phyloP scores from a whole-genome alignment of 2,329 filamentous ascomycete genomes.

The Penicillium freii region DNA sequence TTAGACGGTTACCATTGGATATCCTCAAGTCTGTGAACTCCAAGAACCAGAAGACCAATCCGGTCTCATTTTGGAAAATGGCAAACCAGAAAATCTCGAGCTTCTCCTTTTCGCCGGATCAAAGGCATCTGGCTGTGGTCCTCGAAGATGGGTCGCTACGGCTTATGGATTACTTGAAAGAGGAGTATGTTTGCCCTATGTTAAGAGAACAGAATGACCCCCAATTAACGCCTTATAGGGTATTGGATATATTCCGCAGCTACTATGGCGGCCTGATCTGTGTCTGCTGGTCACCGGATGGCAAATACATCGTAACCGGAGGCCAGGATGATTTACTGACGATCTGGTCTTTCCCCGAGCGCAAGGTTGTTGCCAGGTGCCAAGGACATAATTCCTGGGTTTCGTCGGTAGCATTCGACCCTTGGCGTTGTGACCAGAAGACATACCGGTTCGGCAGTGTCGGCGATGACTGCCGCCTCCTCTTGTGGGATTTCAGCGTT shows the following conservation, averaged over 20 bases:
- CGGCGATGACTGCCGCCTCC: conserved; percentile 84
- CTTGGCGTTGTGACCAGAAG: conserved; percentile 92
- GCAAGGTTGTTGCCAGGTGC: conserved; percentile 81
- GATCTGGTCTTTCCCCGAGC: conserved; percentile 88
- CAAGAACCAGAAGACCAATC: conserved; percentile 89
- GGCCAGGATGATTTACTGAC: conserved; percentile 95
- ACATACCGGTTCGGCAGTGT: conserved; percentile 97
- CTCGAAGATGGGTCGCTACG: conserved; percentile 87
- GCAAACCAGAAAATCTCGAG: conserved; percentile 88
- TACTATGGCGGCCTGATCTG: conserved; percentile 94
- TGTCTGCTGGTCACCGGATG: conserved; percentile 96
- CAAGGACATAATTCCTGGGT: conserved; percentile 97
- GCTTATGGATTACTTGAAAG: conserved; percentile 86
- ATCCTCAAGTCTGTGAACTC: conserved; percentile 91
- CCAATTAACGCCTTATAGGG: conserved; percentile 48
- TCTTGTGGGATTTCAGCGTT: conserved; percentile 96
- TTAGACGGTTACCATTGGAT: conserved; percentile 52
- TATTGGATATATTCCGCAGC: conserved; percentile 82
- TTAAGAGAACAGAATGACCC: background rate
- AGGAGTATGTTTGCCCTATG: conserved; percentile 62
- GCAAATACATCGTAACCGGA: conserved; percentile 90
- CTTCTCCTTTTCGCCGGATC: conserved; percentile 89
- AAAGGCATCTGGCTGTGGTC: conserved; percentile 80
- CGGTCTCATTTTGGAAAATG: conserved; percentile 87
- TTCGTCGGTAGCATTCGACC: conserved; percentile 87